Base-by-base conservation (phyloP, 371 early-diverging fungal species). In the Mucor ambiguus region DNA sequence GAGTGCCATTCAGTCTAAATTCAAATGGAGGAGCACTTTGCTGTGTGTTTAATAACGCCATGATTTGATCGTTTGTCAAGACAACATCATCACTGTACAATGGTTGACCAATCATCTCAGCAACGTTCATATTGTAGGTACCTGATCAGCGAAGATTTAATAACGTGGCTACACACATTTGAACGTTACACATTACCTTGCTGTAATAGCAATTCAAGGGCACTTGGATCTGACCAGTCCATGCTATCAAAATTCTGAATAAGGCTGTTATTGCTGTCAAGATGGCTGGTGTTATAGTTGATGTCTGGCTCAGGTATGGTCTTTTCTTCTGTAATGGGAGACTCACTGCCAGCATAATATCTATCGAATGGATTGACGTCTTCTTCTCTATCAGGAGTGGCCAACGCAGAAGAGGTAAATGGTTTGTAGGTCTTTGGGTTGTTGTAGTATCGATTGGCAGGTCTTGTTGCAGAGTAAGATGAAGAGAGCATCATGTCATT, bases 331-430 rank as follows among this genome's bases (percentile, higher is more conserved):
- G 65, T 57, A 22, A 58, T 37, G 20, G 61, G 44, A 44, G 54
- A 43, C 11, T 41, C 56, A 58, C 61, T 64, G 26, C 60, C 60
- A 12, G 58, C 58, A 73, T 71, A 62, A 67, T 67, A 64, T 18
- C 58, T n/a, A 63, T 59, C 61, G 60, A 70, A 66, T 32, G 71
- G 72, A 41, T 72, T 68, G 26, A 61, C 46, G n/a, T 61, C 68
- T 18, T 72, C 68, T 11, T 72, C 72, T 61, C 67, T 55, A 54
- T 73, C 73, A 26, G 73, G 73, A 12, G 73, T 73, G 12, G 73
- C 73, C 10, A 73, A 52, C 35, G 73, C 70, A 58, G 73, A 73
- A 1, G 73, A 67, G 20, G 67, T 70, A 28, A 73, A 73, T 3
- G 73, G 73, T 18, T 59, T 63, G 54, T 73, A 73, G 0, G 64